These are phyloP conservation scores for Opeltia flavorubescens DNA, from an alignment of 495 filamentous ascomycete genomes.

Conservation along the genomic window DNA sequence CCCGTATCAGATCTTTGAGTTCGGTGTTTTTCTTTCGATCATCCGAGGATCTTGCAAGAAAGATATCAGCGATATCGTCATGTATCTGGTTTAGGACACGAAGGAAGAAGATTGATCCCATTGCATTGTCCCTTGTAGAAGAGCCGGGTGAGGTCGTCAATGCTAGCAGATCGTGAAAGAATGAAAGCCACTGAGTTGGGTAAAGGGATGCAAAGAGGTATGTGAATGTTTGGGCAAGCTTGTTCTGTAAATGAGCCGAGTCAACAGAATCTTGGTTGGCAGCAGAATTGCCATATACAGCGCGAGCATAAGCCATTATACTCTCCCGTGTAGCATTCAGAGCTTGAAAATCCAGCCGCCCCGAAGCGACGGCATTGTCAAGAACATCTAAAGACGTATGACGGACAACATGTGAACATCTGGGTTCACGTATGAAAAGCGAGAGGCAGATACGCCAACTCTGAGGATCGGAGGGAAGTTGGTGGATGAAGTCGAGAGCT, in stretches of 20 bases:
- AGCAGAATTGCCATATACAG: slow-evolving; percentile 48
- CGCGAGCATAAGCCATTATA: slow-evolving; percentile 60
- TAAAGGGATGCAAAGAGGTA: slow-evolving; percentile 81
- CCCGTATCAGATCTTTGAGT: slow-evolving; percentile 78
- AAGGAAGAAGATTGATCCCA: slow-evolving; percentile 75
- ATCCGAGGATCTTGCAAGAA: slow-evolving; percentile 57
- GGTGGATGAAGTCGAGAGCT: slow-evolving; percentile 78
- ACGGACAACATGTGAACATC: slow-evolving; percentile 66
- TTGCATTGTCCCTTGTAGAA: slow-evolving; percentile 51
- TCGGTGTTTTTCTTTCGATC: slow-evolving; percentile 68
- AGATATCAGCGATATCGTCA: slow-evolving; percentile 89
- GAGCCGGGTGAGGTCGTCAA: slow-evolving; percentile 39
- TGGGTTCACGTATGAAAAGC: slow-evolving; percentile 75
- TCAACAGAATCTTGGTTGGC: slow-evolving; percentile 41
- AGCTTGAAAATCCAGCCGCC: slow-evolving; percentile 51
- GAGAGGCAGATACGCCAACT: slow-evolving; percentile 77
- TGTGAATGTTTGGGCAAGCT: slow-evolving; percentile 88
- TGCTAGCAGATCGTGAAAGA: slow-evolving; percentile 73
- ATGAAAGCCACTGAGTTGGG: slow-evolving; percentile 66
- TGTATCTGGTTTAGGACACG: slow-evolving; percentile 78
- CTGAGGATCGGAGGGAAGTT: slow-evolving; percentile 59
- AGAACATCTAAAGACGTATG: slow-evolving; percentile 80
- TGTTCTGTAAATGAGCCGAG: slow-evolving; percentile 66
- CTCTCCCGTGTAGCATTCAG: slow-evolving; percentile 59
- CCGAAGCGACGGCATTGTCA: slow-evolving; percentile 72